phyloP scores from a whole-genome alignment of 2,329 filamentous ascomycete species.

The Aureobasidium pullulans region DNA sequence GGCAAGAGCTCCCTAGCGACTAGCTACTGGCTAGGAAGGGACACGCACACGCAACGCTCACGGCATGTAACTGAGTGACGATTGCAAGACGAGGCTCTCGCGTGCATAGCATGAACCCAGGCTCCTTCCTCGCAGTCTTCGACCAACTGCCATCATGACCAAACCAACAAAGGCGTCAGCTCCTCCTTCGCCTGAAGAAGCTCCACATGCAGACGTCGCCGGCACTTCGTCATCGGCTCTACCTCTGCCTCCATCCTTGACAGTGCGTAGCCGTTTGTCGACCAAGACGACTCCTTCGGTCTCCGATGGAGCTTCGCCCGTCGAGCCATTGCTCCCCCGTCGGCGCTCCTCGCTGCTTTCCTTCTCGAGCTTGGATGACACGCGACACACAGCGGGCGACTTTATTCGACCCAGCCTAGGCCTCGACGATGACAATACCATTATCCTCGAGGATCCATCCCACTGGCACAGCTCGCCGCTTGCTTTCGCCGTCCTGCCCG shows the following conservation, averaged over 20 bases:
- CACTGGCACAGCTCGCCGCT: slow-evolving; percentile 76
- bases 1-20: background rate
- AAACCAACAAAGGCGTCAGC: background rate
- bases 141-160: background rate
- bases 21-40: background rate
- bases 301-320: background rate
- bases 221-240: slow-evolving; percentile 13
- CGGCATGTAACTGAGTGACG: background rate
- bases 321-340: slow-evolving; percentile 31
- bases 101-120: background rate
- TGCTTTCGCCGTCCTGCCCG: slow-evolving; percentile 75
- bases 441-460: slow-evolving; percentile 47
- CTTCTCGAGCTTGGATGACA: slow-evolving; percentile 64
- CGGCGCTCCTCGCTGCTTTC: slow-evolving; percentile 73
- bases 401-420: slow-evolving; percentile 51
- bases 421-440: slow-evolving; percentile 18
- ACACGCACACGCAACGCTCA: background rate
- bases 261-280: background rate
- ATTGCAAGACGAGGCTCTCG: background rate
- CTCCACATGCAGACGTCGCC: background rate
- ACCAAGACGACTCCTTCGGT: background rate
- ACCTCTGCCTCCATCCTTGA: slow-evolving; percentile 2
- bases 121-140: background rate
- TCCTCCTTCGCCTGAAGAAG: slow-evolving; percentile 1
- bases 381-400: slow-evolving; percentile 59